Evolutionary conservation across 371 early-diverging fungal genomes (phyloP), one percentile per base, ranked within the genome.

Genomic region (Zancudomyces culisetae): DNA sequence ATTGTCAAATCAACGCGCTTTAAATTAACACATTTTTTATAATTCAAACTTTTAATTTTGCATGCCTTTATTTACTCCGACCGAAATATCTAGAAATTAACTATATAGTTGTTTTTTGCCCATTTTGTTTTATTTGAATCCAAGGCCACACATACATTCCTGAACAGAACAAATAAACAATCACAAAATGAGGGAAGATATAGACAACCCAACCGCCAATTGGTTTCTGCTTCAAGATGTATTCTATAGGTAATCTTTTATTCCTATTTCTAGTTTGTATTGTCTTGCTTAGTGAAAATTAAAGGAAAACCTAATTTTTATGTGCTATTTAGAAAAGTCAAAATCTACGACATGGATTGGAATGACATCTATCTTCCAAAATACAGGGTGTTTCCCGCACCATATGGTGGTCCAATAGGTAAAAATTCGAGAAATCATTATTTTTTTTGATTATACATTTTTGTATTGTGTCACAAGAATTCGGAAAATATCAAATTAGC

Each of bases 361-460:
- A 76, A 78, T 26, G 79, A 81, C 26, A 68, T 87, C 6, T 85
- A 91, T 60, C 69, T 94, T 22, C 76, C 80, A 1, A 83, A 85
- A 54, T 86, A 71, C 60, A 70, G 82, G 56, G 75, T 89, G 39
- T 81, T 90, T 0, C 83, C 79, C 0, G 85, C 91, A 15, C 81
- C 84, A 1, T 82, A 77, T 69, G 95, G 90, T 28, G 95, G 95
- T 12, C 95, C 95, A 4, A 76, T 94, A 39, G 90, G 90, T 87
- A 76, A 43, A 3, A n/a, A n/a, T n/a, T n/a, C n/a, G n/a, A n/a
- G n/a, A n/a, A n/a, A n/a, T n/a, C n/a, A n/a, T n/a, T n/a, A n/a
- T n/a, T n/a, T n/a, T n/a, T n/a, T n/a, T n/a, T n/a, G n/a, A n/a
- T n/a, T n/a, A n/a, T n/a, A n/a, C n/a, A n/a, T n/a, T n/a, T n/a